Evolutionary conservation across 805 yeast genomes (phyloP).

Genomic region (Ogataea nonfermentans): DNA sequence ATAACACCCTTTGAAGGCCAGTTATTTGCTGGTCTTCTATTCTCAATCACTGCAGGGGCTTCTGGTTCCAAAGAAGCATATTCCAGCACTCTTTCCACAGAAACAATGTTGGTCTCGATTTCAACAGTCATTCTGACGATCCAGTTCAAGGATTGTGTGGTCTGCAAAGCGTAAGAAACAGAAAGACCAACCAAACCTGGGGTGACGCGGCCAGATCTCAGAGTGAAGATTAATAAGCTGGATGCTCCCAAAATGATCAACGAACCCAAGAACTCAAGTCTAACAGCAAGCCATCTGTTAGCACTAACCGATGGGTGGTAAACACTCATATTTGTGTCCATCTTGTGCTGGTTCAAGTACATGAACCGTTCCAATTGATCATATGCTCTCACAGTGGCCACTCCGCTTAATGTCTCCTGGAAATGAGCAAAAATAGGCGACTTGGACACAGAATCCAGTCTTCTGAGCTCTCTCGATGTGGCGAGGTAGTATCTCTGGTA

Average conservation of each 20-base stretch:
- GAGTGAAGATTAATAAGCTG: constrained; percentile 69
- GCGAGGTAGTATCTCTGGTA: constrained; percentile 76
- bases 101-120: constrained; percentile 93
- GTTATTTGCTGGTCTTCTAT: constrained; percentile 53
- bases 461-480: constrained; percentile 78
- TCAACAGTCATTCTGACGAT: constrained; percentile 98
- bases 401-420: constrained; percentile 78
- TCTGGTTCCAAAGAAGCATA: constrained; percentile 58
- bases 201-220: constrained; percentile 65
- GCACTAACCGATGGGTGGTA: constrained; percentile 90
- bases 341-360: constrained; percentile 61
- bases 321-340: constrained; percentile 88
- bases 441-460: constrained; percentile 75
- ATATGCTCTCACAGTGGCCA: constrained; percentile 73
- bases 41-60: constrained; percentile 59
- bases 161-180: constrained; percentile 87
- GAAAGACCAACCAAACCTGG: constrained; percentile 95
- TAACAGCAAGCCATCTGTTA: constrained; percentile 95
- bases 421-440: constrained; percentile 83
- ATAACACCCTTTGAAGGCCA: constrained; percentile 81
- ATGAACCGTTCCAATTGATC: constrained; percentile 62
- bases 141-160: constrained; percentile 94
- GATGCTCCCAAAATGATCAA: constrained; percentile 85
- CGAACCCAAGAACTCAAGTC: constrained; percentile 90
- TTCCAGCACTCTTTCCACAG: constrained; percentile 67